These are phyloP conservation scores for Alnus rubra DNA, from an alignment of 306 rosid species.

Conservation along the genomic window DNA sequence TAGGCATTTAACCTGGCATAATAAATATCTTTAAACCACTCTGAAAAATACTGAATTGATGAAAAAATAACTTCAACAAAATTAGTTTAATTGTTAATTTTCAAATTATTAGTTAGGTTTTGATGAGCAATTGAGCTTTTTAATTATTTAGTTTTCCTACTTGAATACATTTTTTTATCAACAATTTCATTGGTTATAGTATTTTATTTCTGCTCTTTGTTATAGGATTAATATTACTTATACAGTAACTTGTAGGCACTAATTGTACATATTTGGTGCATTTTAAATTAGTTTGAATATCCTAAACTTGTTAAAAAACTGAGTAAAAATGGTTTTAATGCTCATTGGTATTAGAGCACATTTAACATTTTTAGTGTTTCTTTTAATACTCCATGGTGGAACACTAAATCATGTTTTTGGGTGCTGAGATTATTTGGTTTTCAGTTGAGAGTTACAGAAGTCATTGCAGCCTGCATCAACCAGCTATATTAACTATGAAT, in stretches of 20 bases:
- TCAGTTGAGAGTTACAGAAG: background rate
- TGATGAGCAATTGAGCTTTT: too few relatives aligned
- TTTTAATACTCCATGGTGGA: background rate
- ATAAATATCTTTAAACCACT: too few relatives aligned
- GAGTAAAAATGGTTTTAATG: background rate
- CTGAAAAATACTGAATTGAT: too few relatives aligned
- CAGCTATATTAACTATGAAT: background rate
- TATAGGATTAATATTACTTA: background rate
- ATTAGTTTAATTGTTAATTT: too few relatives aligned
- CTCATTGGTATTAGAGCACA: background rate
- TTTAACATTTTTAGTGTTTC: background rate
- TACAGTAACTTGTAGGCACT: background rate
- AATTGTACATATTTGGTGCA: background rate
- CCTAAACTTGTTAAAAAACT: background rate
- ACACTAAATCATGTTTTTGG: background rate
- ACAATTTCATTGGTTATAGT: background rate
- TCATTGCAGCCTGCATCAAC: background rate
- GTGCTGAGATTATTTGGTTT: background rate
- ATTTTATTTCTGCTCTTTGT: background rate
- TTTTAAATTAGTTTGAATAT: background rate
- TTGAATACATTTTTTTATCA: background rate
- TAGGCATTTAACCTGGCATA: too few relatives aligned
- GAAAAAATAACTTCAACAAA: too few relatives aligned
- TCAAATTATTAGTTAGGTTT: too few relatives aligned
- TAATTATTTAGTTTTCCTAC: too few relatives aligned